phyloP scores from a whole-genome alignment of 2,329 filamentous ascomycete species.

The Fusarium piperis region DNA sequence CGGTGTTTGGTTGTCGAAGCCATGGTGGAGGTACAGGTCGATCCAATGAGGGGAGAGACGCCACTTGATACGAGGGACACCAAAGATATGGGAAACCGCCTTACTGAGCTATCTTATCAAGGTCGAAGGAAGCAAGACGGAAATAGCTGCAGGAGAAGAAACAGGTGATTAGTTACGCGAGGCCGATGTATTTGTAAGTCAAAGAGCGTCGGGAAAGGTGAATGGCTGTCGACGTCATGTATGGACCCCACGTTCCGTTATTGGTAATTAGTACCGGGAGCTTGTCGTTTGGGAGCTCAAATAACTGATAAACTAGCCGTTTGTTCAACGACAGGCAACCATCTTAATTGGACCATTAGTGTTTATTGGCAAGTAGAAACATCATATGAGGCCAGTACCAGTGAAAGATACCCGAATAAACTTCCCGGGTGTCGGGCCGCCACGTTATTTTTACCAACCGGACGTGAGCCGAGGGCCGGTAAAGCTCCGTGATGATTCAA shows the following conservation, averaged over 20 bases:
- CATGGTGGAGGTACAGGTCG: constrained; percentile 44
- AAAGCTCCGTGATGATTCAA: neutral
- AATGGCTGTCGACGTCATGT: constrained; percentile 27
- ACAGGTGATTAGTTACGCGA: constrained; percentile 3
- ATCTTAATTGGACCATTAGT: neutral
- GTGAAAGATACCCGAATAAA: neutral
- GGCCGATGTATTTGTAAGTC: constrained; percentile 13
- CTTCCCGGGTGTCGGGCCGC: neutral
- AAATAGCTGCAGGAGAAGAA: neutral
- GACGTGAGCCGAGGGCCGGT: neutral
- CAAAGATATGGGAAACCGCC: neutral
- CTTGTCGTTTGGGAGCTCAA: neutral
- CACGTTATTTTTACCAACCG: neutral
- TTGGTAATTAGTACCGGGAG: constrained; percentile 27
- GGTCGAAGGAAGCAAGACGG: neutral
- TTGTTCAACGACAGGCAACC: neutral
- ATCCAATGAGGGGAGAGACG: constrained; percentile 21
- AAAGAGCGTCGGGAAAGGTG: neutral
- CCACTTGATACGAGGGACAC: neutral
- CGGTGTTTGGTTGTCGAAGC: constrained; percentile 52
- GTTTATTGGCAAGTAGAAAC: neutral
- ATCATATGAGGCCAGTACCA: neutral
- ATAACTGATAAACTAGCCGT: neutral
- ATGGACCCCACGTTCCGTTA: constrained; percentile 30
- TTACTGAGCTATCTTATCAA: neutral